Percentiles rank a stretch among this genome's conserved stretches.
These are phyloP conservation scores for Aspergillus mulundensis DNA, from an alignment of 495 filamentous ascomycete species.

Conservation along the genomic window DNA sequence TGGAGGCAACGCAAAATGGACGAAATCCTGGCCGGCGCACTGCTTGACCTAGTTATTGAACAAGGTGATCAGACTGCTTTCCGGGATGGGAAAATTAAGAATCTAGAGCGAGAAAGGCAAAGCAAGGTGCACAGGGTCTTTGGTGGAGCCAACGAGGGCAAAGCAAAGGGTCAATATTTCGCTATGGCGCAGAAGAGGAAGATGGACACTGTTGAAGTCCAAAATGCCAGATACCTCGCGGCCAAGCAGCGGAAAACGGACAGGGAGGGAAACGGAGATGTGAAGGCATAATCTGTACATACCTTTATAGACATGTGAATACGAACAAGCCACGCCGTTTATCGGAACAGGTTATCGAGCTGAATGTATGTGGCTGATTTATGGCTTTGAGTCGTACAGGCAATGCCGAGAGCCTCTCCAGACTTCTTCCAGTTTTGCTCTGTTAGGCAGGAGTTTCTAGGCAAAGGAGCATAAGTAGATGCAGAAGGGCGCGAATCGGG, in stretches of 20 bases:
- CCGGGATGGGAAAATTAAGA: constrained; percentile 24
- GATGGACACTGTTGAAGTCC: constrained; percentile 61
- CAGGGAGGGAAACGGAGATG: constrained; percentile 14
- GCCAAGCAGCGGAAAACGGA: constrained; percentile 56
- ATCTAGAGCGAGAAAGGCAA: constrained; percentile 22
- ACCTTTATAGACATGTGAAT: constrained; percentile 16
- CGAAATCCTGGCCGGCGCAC: constrained; percentile 66
- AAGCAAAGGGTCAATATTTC: constrained; percentile 61
- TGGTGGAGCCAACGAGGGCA: constrained; percentile 60
- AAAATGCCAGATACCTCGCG: constrained; percentile 73
- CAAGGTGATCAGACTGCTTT: constrained; percentile 41
- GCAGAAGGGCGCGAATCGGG: neutral
- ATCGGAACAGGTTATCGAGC: neutral
- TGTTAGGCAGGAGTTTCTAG: constrained; percentile 63
- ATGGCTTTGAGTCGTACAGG: constrained; percentile 64
- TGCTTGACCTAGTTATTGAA: constrained; percentile 59
- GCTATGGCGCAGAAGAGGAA: constrained; percentile 63
- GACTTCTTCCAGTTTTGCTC: constrained; percentile 73
- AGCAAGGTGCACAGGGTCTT: constrained; percentile 59
- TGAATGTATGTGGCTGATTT: constrained; percentile 10
- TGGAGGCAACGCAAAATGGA: constrained; percentile 88
- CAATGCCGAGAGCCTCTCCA: constrained; percentile 75
- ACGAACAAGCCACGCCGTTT: neutral
- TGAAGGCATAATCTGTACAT: constrained; percentile 20
- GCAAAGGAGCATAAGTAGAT: neutral